These are phyloP conservation scores for Phytophthora syringae DNA, from an alignment of 352 stramenopile genomes.

Conservation along the genomic window DNA sequence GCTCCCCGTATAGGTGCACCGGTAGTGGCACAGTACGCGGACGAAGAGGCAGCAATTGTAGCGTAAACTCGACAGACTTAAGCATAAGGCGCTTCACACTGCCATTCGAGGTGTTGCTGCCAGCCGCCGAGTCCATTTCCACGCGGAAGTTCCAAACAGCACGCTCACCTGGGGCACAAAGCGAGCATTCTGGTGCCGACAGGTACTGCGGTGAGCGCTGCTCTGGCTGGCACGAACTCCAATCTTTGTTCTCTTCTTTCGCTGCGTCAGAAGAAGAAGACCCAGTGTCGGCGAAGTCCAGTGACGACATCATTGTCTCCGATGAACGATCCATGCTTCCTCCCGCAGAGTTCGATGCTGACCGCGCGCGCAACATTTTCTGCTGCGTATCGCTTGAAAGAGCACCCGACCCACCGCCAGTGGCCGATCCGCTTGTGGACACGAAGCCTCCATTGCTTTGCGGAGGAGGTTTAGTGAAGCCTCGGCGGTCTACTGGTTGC, in stretches of 20 bases:
- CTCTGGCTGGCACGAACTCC: slow-evolving; percentile 87
- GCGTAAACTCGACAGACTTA: slow-evolving; percentile 91
- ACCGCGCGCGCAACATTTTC: slow-evolving; percentile 64
- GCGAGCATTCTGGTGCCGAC: slow-evolving; percentile 66
- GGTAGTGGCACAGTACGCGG: slow-evolving; percentile 81
- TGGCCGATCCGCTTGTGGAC: slow-evolving; percentile 47
- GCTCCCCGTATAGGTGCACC: slow-evolving; percentile 85
- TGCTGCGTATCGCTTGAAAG: slow-evolving; percentile 64
- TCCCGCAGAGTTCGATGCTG: slow-evolving; percentile 54
- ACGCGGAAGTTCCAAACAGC: slow-evolving; percentile 91
- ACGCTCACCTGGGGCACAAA: slow-evolving; percentile 83
- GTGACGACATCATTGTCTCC: slow-evolving; percentile 56
- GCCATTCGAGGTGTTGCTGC: slow-evolving; percentile 49
- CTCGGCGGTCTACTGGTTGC: slow-evolving; percentile 83
- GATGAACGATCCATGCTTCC: slow-evolving; percentile 68
- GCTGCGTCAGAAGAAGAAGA: slow-evolving; percentile 59
- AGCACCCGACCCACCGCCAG: slow-evolving; percentile 32
- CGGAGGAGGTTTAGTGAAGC: slow-evolving; percentile 87
- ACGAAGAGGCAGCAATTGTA: slow-evolving; percentile 82
- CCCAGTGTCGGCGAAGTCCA: slow-evolving; percentile 74
- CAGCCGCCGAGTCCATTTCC: slow-evolving; percentile 75
- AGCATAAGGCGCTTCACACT: slow-evolving; percentile 79
- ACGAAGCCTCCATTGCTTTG: slow-evolving; percentile 89
- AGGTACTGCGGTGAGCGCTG: slow-evolving; percentile 79
- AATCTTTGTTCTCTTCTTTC: slow-evolving; percentile 90